These are phyloP conservation scores for Russula abietina DNA, from an alignment of 768 basidiomycete genomes.

Conservation along the genomic window DNA sequence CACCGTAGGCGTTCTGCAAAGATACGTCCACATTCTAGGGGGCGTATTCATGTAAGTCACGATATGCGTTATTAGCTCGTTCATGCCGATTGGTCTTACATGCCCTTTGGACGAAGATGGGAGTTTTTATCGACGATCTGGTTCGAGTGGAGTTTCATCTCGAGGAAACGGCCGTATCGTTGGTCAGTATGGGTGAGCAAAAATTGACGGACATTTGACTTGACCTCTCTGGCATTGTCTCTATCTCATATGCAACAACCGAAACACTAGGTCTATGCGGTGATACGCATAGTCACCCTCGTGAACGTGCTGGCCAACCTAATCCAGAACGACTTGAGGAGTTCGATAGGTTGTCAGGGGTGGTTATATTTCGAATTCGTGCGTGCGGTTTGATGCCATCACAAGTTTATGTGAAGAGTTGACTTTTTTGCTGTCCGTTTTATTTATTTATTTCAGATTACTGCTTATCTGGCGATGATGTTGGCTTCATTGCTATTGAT, in stretches of 20 bases:
- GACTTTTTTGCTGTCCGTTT: not conserved
- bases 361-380: constrained; percentile 15
- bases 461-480: constrained; percentile 5
- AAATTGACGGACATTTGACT: too few relatives aligned
- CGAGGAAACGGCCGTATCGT: constrained; percentile 5
- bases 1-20: not conserved
- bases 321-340: not conserved
- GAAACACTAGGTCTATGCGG: constrained; percentile 4
- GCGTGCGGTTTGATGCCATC: not conserved
- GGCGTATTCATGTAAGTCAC: constrained; percentile 10
- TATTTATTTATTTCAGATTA: not conserved
- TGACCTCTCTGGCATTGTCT: not conserved
- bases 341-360: constrained; percentile 3
- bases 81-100: not conserved
- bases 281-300: constrained; percentile 5
- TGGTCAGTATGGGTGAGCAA: constrained; percentile 22
- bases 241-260: not conserved
- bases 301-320: constrained; percentile 6
- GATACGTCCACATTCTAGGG: not conserved
- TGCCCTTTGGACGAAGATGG: constrained; percentile 6
- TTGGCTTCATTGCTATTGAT: constrained; percentile 7
- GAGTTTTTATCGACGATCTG: constrained; percentile 16
- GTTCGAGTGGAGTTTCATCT: constrained; percentile 21
- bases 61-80: not conserved
- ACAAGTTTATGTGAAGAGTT: not conserved